Conservation (phyloP, 495 filamentous ascomycete genomes). For the Talaromyces proteolyticus region DNA sequence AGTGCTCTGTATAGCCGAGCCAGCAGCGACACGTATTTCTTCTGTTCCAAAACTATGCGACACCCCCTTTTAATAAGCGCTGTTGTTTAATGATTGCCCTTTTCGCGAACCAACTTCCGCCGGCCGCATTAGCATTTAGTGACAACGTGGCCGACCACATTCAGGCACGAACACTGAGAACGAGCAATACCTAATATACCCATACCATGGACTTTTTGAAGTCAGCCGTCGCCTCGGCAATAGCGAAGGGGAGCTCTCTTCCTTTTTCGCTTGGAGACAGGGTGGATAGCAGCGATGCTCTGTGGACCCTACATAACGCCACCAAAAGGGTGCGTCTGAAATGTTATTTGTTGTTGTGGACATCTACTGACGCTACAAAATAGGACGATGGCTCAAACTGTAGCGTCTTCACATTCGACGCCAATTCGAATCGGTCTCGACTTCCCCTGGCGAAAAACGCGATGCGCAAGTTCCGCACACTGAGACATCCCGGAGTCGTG, state of each 20-base stretch:
- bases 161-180: background rate
- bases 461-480: slow-evolving; percentile 80
- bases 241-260: slow-evolving; percentile 88
- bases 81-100: too few relatives aligned
- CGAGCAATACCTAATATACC: background rate
- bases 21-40: too few relatives aligned
- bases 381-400: slow-evolving; percentile 90
- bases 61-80: too few relatives aligned
- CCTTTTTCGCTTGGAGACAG: slow-evolving; percentile 88
- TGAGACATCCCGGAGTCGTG: slow-evolving; percentile 91
- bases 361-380: slow-evolving; percentile 2
- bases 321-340: slow-evolving; percentile 66
- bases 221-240: slow-evolving; percentile 92
- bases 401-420: slow-evolving; percentile 94
- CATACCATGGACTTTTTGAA: slow-evolving; percentile 92
- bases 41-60: too few relatives aligned
- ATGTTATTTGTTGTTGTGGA: background rate
- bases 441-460: slow-evolving; percentile 89
- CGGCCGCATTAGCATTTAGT: too few relatives aligned
- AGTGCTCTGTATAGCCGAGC: too few relatives aligned
- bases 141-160: background rate
- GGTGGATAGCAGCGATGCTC: slow-evolving; percentile 80
- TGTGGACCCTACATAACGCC: slow-evolving; percentile 90
- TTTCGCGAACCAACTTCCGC: too few relatives aligned
- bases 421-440: slow-evolving; percentile 67